phyloP scores from a whole-genome alignment of 768 basidiomycete genomes.

The Lactarius deliciosus region DNA sequence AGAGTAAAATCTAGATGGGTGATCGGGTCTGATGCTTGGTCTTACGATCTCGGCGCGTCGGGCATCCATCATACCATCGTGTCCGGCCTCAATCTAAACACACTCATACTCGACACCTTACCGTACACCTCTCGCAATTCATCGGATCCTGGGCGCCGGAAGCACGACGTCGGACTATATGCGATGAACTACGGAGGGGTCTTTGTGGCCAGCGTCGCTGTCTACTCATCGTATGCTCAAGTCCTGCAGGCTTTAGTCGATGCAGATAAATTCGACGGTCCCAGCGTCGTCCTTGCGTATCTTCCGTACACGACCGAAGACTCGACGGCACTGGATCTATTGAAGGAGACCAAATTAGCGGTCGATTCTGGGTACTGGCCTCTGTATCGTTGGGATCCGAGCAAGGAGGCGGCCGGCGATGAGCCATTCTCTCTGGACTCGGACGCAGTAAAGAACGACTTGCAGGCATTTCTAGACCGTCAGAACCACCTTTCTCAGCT shows the following conservation, averaged over 20 bases:
- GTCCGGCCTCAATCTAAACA: slow-evolving; percentile 88
- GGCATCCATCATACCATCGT: slow-evolving; percentile 94
- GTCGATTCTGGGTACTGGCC: slow-evolving; percentile 98
- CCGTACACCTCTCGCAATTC: slow-evolving; percentile 81
- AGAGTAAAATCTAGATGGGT: slow-evolving; percentile 85
- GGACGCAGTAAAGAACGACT: slow-evolving; percentile 89
- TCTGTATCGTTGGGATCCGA: slow-evolving; percentile 95
- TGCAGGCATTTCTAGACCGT: slow-evolving; percentile 90
- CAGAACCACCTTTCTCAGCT: slow-evolving; percentile 97
- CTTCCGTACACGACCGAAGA: slow-evolving; percentile 84
- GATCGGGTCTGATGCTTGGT: slow-evolving; percentile 98
- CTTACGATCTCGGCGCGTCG: slow-evolving; percentile 93
- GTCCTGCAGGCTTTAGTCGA: slow-evolving; percentile 89
- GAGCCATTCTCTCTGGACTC: slow-evolving; percentile 94
- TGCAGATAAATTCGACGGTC: slow-evolving; percentile 87
- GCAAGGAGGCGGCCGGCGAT: slow-evolving; percentile 67
- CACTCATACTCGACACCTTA: slow-evolving; percentile 90
- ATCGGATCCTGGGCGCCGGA: slow-evolving; percentile 71
- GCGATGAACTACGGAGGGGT: slow-evolving; percentile 99
- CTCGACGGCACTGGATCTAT: slow-evolving; percentile 75
- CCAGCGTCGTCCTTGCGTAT: slow-evolving; percentile 91
- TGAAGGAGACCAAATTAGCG: slow-evolving; percentile 96
- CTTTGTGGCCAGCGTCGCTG: slow-evolving; percentile 92
- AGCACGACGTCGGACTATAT: slow-evolving; percentile 96
- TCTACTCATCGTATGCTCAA: slow-evolving; percentile 94